phyloP scores from a whole-genome alignment of 257 asterid genomes.

The Lycium barbarum region DNA sequence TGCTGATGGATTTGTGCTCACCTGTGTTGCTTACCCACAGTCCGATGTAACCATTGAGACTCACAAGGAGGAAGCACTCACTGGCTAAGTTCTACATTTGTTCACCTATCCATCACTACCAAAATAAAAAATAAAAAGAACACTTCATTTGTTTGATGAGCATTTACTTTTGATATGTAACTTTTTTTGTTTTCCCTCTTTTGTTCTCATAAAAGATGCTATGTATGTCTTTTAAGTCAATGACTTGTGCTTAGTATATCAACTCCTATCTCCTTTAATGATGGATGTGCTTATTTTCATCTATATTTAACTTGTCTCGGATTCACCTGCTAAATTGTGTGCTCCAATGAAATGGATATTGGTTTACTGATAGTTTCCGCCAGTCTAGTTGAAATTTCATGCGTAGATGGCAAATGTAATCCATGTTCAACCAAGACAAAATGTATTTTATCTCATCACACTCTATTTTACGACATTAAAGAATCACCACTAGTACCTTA shows the following conservation, averaged over 20 bases:
- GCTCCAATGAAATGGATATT: not conserved
- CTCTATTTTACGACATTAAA: not conserved
- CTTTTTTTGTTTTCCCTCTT: not conserved
- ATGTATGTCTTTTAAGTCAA: not conserved
- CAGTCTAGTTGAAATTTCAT: not conserved
- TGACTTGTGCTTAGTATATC: constrained; percentile 11
- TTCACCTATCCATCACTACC: not conserved
- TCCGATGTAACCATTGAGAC: constrained; percentile 64
- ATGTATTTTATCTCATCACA: not conserved
- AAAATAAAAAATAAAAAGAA: not conserved
- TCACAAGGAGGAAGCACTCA: constrained; percentile 79
- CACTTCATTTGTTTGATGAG: not conserved
- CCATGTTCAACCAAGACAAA: not conserved
- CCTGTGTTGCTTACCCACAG: constrained; percentile 69
- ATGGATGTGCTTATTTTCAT: not conserved
- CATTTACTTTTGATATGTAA: constrained; percentile 19
- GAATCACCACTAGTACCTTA: not conserved
- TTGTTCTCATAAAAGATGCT: not conserved
- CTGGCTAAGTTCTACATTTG: constrained; percentile 20
- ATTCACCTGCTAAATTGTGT: not conserved
- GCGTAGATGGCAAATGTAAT: not conserved
- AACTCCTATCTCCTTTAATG: not conserved
- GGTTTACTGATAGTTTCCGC: not conserved
- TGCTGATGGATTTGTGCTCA: constrained; percentile 62
- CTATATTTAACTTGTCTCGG: not conserved